These are phyloP conservation scores for Pythium pyrilobum DNA, from an alignment of 352 stramenopile genomes.

Conservation along the genomic window DNA sequence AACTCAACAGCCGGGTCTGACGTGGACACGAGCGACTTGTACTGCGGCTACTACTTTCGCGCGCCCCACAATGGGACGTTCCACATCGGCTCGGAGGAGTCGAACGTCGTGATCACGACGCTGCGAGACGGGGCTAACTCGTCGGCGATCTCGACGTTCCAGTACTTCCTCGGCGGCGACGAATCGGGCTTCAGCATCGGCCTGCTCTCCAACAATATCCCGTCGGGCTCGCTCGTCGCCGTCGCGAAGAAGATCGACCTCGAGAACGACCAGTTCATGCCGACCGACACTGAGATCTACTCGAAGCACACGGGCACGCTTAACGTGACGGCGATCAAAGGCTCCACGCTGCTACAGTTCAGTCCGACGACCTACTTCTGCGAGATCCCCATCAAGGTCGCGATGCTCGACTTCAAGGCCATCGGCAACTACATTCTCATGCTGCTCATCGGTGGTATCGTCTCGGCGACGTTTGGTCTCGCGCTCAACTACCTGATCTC, in stretches of 20 bases:
- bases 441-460: constrained; percentile 66
- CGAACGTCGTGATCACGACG: constrained; percentile 43
- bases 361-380: constrained; percentile 48
- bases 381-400: constrained; percentile 50
- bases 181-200: constrained; percentile 53
- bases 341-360: constrained; percentile 42
- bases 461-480: constrained; percentile 59
- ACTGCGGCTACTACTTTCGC: constrained; percentile 73
- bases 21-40: constrained; percentile 19
- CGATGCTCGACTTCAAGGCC: constrained; percentile 46
- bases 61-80: constrained; percentile 44
- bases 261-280: constrained; percentile 44
- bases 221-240: constrained; percentile 44
- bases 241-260: constrained; percentile 62
- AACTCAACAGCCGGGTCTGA: not conserved
- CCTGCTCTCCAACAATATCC: constrained; percentile 59
- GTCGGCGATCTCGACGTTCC: constrained; percentile 29
- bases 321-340: constrained; percentile 40
- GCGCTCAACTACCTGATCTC: constrained; percentile 75
- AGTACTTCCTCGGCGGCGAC: constrained; percentile 66
- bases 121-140: constrained; percentile 28
- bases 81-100: constrained; percentile 34
- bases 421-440: constrained; percentile 65
- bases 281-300: constrained; percentile 22
- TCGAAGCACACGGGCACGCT: constrained; percentile 38